Base-by-base conservation (phyloP, 805 yeast genomes). In the Candida suzukii region DNA sequence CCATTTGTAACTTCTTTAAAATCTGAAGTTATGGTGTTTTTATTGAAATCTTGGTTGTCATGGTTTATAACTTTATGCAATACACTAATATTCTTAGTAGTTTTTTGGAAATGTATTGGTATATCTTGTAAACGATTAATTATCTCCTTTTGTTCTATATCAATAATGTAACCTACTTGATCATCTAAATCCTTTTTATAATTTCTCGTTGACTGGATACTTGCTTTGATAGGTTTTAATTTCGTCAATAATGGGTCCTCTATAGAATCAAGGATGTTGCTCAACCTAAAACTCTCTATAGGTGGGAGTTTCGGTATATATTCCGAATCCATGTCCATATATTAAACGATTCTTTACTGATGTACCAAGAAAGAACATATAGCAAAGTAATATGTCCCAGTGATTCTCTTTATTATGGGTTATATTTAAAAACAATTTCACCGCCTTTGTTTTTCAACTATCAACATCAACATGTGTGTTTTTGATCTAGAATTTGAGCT, bases 141-240 rank as follows among this genome's bases (percentile, higher is more conserved):
- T 5, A 61, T 47, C 24, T 50, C 54, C 10, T 48, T 45, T 11
- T 45, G 37, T 39, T 63, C 62, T 16, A 53, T 47, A 4, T 48
- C 45, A 6, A 52, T 36, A 10, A 57, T 35, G 17, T 52, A 45
- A 4, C 21, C 40, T 33, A 57, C 41, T 41, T 63, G 66, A 7
- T 46, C 48, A 37, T 55, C 56, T 30, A 63, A 32, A 44, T 63
- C 68, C n/a, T 46, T 47, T 1, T 49, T 41, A 41, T 56, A 63
- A 35, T 45, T 47, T 3, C 32, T 31, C 16, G 47, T 45, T 2
- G 59, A 52, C 3, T 44, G 42, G 10, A 43, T 21, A 1, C 62
- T 42, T 12, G 62, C 53, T 10, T 51, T 49, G 2, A 47, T 46
- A 16, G 61, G 35, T 21, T 53, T 51, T 19, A 42, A 44, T 31